phyloP scores from a whole-genome alignment of 495 filamentous ascomycete genomes.

The Tuber indicum region DNA sequence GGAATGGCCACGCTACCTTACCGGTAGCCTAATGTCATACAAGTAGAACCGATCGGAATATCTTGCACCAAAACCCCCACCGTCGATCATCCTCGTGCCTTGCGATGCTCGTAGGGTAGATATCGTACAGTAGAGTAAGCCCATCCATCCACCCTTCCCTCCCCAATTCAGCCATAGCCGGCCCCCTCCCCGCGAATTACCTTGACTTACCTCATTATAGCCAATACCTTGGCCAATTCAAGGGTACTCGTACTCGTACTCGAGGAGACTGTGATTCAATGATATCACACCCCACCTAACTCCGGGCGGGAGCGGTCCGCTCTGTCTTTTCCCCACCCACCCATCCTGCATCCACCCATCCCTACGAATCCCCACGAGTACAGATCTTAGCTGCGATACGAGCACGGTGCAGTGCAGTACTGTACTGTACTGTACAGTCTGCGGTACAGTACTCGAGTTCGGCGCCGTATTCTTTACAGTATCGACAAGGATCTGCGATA shows the following conservation, averaged over 20 bases:
- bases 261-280: background rate
- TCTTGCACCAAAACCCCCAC: background rate
- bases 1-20: background rate
- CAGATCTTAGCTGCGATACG: background rate
- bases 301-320: background rate
- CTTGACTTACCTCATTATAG: background rate
- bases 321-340: background rate
- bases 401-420: background rate
- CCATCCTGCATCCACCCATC: background rate
- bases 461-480: background rate
- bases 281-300: background rate
- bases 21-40: no score
- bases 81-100: background rate
- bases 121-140: background rate
- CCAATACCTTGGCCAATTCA: background rate
- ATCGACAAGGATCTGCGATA: background rate
- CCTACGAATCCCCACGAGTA: background rate
- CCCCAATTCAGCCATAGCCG: background rate
- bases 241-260: no score
- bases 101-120: background rate
- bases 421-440: no score
- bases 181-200: background rate
- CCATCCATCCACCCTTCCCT: background rate
- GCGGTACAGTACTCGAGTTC: background rate
- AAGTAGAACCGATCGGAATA: background rate